A percentile compares a stretch with the other conserved stretches of the same genome.
Evolutionary conservation across 2,329 filamentous ascomycete species (phyloP).

Genomic region (Nigrograna mackinnonii): DNA sequence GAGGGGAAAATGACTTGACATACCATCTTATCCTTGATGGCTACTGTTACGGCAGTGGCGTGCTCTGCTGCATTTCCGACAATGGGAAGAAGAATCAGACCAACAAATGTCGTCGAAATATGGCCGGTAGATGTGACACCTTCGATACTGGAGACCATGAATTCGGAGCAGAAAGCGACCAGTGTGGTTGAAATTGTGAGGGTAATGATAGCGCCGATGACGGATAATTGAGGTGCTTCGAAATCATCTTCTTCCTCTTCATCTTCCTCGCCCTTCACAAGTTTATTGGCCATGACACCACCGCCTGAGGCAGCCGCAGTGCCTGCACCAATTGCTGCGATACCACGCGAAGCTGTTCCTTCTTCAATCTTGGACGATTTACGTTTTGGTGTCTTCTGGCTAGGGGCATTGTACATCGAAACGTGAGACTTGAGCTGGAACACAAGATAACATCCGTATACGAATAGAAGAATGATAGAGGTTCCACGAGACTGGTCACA

Average conservation of each 20-base stretch:
- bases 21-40: conserved; percentile 70
- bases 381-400: conserved; percentile 72
- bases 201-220: conserved; percentile 72
- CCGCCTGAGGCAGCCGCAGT: conserved; percentile 56
- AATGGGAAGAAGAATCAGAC: conserved; percentile 66
- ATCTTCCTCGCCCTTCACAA: conserved; percentile 40
- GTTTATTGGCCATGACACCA: conserved; percentile 52
- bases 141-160: conserved; percentile 64
- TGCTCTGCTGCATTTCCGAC: conserved; percentile 70
- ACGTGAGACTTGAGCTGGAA: conserved; percentile 91
- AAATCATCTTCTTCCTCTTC: conserved; percentile 68
- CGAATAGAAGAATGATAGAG: conserved; percentile 77
- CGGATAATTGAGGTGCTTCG: conserved; percentile 73
- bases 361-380: conserved; percentile 50
- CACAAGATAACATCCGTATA: conserved; percentile 82
- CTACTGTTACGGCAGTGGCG: conserved; percentile 64
- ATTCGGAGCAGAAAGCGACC: conserved; percentile 76
- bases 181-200: conserved; percentile 75
- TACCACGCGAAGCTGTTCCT: conserved; percentile 53
- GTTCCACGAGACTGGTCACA: conserved; percentile 71
- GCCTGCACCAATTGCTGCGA: conserved; percentile 57
- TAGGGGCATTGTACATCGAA: conserved; percentile 77
- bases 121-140: conserved; percentile 52
- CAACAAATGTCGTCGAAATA: conserved; percentile 64
- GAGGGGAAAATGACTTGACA: too few relatives aligned